Base-by-base conservation (phyloP, 1,284 basidiomycete genomes). In the Agroathelia rolfsii region DNA sequence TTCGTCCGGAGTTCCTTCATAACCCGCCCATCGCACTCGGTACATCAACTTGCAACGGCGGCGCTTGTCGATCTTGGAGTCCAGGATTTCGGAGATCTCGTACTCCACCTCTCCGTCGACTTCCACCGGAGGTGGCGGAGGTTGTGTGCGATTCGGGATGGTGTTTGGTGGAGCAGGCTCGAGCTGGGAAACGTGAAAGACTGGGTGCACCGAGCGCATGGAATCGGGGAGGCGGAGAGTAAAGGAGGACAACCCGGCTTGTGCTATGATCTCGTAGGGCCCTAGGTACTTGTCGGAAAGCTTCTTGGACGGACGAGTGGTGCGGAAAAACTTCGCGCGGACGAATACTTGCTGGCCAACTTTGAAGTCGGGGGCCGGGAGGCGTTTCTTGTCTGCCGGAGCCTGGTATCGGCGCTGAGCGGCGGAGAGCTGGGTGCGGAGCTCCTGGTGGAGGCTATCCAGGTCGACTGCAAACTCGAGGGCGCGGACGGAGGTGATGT, bases 261-360 rank as follows among this genome's bases (percentile, higher is more conserved):
- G 23, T 6, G 19, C 24, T 19, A 48, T 36, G 29, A 61, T 41
- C 14, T 41, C 38, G 41, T 49, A 62, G 4, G 56, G 58, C 10
- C 58, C 55, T 5, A 51, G 34, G 19, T 35, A 41, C 14, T 42
- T 43, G 16, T 49, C 40, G 11, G 51, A 43, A 4, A 62, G 45
- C 37, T 61, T 61, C 35, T 48, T 45, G 5, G 51, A 43, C 0
- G 54, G 56, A 5, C 51, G 34, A 13, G 40, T 46, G 3, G 49
- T 53, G 3, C 28, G 15, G n/a, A 60, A 40, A 31, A 54, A 41
- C 16, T 30, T 27, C 1, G 32, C 19, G 5, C 40, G 39, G n/a
- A 60, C 41, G 36, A 37, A 50, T 2, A 61, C 58, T 12, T 39
- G 37, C 21, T 60, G 46, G 4, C 58, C 58, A 6, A 29, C 15